Evolutionary conservation across 768 basidiomycete genomes (phyloP), one percentile per base, ranked within the genome.

Genomic region (Trichaptum fuscoviolaceum): DNA sequence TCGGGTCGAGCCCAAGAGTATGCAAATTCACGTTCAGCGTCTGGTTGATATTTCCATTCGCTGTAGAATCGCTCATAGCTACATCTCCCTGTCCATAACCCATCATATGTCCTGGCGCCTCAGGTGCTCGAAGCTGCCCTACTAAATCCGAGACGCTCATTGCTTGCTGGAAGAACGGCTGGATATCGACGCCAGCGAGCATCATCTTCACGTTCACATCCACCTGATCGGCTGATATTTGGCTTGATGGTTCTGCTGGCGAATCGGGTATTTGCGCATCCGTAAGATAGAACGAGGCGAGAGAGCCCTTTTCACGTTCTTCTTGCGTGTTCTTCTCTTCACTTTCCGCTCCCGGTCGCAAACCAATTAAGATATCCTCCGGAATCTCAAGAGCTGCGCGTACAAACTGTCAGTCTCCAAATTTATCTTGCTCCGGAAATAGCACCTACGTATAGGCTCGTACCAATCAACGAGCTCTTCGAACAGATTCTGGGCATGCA

Each of bases 391-490:
- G 76, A 52, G 78, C 91, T 92, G 73, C 65, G 68, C 62, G 67
- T 42, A 71, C 71, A 64, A 71, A 70, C 71, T 63, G 73, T 70
- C 72, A 42, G 52, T 57, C 61, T 36, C 57, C 26, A 57, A 62
- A 35, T 18, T 20, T 20, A 20, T 2, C 58, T 12, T n/a, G 69
- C 69, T 65, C 64, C 59, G 12, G 25, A 62, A 23, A 60, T 58
- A 63, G 52, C 57, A 61, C 91, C 87, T 83, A 95, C 93, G 80
- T 72, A 84, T 76, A 67, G 91, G 92, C 73, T 95, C 93, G 72
- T 80, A 81, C 92, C 92, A 95, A 80, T 95, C 93, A 70, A 93
- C 81, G 66, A 86, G 83, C 79, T 94, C 93, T 79, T 94, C 93
- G 76, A 94, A 94, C 68, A 91, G 73, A 52, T 52, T 52, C 74